Evolutionary conservation across 305 asterid species (phyloP), one percentile per base, ranked within the genome.

Genomic region (Ruellia speciosa): DNA sequence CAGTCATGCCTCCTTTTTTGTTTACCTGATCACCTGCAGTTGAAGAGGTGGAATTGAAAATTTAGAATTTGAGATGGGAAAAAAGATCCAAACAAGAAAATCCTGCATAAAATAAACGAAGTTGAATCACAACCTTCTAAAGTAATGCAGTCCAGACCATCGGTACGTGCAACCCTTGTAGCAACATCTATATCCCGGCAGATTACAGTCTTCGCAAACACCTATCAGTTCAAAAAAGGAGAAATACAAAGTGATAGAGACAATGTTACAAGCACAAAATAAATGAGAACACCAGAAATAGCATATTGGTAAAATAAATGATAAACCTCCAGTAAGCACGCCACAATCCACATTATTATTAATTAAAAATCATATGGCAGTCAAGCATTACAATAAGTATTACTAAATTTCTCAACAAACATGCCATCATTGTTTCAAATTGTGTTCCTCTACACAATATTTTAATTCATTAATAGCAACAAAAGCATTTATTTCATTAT

Each of bases 1-100:
- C 99, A 31, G 96, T 93, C 99, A 93, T 88, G 69, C 96, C 97
- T 68, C 99, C 99, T 71, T 83, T 88, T 79, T 86, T 93, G 85
- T 89, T 93, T 50, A 93, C 99, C 79, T 93, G 99, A 81, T 93
- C 99, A 58, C 99, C 99, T 93, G 81, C 63, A 64, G 59, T 18
- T 37, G 58, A 66, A 65, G 51, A 61, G 45, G 58, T 41, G 55
- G 58, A 59, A 52, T 58, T 70, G 49, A 35, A 64, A 66, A 24
- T 24, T 24, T 48, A 52, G 70, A 28, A 63, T 59, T 69, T 69
- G 64, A 54, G 52, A 58, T n/a, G 34, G 53, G 18, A 53, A 63
- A 33, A 31, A 62, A 53, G 52, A 68, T 14, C 9, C n/a, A n/a
- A n/a, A n/a, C n/a, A n/a, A n/a, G n/a, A n/a, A n/a, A n/a, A n/a